Evolutionary conservation across 805 yeast genomes (phyloP).

Genomic region (Wickerhamomyces chambardii): DNA sequence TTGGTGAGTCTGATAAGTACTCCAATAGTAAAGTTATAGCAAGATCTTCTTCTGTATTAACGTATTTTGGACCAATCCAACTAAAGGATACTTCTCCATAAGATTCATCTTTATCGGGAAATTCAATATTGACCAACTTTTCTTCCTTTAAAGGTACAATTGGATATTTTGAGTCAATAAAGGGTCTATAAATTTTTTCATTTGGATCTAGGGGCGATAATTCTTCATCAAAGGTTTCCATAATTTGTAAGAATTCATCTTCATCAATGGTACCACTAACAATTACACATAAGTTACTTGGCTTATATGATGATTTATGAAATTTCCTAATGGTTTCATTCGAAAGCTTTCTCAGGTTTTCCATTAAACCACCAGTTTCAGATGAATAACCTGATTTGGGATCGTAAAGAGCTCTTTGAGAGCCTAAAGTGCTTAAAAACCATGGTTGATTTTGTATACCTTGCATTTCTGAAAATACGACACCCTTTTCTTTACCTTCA

Average conservation of each 20-base stretch:
- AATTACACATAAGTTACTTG: slow-evolving; percentile 77
- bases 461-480: slow-evolving; percentile 95
- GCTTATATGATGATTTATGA: slow-evolving; percentile 64
- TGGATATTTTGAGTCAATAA: slow-evolving; percentile 56
- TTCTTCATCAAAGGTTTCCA: slow-evolving; percentile 53
- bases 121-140: slow-evolving; percentile 46
- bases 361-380: slow-evolving; percentile 89
- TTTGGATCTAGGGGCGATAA: slow-evolving; percentile 29
- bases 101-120: slow-evolving; percentile 86
- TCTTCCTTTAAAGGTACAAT: slow-evolving; percentile 21
- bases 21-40: slow-evolving; percentile 67
- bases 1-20: slow-evolving; percentile 70
- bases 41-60: slow-evolving; percentile 40
- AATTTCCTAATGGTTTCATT: slow-evolving; percentile 69
- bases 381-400: slow-evolving; percentile 74
- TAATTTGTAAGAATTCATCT: slow-evolving; percentile 49
- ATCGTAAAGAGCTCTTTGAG: slow-evolving; percentile 47
- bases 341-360: slow-evolving; percentile 63
- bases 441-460: slow-evolving; percentile 77
- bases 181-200: slow-evolving; percentile 52
- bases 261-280: slow-evolving; percentile 84
- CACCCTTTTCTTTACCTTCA: slow-evolving; percentile 86
- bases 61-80: slow-evolving; percentile 75
- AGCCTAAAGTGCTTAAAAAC: slow-evolving; percentile 51
- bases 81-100: slow-evolving; percentile 66